Conservation (phyloP, 2,329 filamentous ascomycete species). For the Neonectria coccinea region DNA sequence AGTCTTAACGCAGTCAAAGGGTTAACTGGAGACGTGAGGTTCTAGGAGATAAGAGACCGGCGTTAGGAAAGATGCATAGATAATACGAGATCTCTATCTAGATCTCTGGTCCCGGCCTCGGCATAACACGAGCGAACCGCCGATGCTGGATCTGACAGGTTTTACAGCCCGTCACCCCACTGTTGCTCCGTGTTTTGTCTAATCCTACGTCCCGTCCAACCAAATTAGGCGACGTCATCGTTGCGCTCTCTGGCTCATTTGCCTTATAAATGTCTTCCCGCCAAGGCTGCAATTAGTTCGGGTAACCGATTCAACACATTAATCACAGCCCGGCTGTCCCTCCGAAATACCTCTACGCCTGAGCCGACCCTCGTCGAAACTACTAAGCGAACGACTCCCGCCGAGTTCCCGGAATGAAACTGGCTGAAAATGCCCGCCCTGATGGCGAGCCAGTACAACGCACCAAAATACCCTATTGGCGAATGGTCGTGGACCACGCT, state of each 20-base stretch:
- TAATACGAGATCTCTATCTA: background rate
- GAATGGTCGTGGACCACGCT: conserved; percentile 63
- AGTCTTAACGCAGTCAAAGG: too few species aligned
- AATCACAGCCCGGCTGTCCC: background rate
- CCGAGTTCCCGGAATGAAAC: background rate
- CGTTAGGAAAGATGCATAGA: background rate
- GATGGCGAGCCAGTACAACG: conserved; percentile 3
- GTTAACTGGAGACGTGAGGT: too few species aligned
- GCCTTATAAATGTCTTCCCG: background rate
- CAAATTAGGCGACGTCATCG: background rate
- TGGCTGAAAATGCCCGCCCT: background rate
- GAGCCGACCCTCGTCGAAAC: background rate
- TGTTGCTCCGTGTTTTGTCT: background rate
- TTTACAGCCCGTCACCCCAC: background rate
- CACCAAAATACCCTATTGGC: conserved; percentile 32
- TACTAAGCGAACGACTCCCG: background rate
- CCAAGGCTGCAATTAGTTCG: background rate
- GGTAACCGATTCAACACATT: background rate
- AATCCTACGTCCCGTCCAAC: background rate
- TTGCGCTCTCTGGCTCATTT: background rate
- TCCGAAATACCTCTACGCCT: background rate
- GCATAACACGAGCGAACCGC: background rate
- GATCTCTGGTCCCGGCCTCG: background rate
- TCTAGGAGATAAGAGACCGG: background rate
- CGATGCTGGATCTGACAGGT: background rate